phyloP scores from a whole-genome alignment of 495 filamentous ascomycete genomes.

The Polyplosphaeria fusca region DNA sequence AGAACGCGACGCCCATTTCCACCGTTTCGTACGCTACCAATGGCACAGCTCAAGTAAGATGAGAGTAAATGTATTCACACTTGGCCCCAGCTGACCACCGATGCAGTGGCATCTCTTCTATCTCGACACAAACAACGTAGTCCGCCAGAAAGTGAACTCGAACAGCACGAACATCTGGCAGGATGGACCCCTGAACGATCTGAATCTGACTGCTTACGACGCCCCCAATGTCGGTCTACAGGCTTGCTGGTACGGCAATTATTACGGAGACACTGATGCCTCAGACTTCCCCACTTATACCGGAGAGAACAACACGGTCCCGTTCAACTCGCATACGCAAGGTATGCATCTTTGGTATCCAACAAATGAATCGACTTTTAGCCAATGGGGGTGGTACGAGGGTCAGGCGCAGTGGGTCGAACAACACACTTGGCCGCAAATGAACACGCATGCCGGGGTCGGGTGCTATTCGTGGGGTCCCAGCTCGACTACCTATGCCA shows the following conservation, averaged over 20 bases:
- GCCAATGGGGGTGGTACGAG: conserved; percentile 38
- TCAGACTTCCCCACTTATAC: conserved; percentile 22
- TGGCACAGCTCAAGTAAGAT: conserved; percentile 27
- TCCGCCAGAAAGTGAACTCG: conserved; percentile 35
- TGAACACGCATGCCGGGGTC: conserved; percentile 41
- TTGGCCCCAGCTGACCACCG: not conserved
- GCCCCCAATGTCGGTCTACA: conserved; percentile 39
- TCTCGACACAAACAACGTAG: conserved; percentile 34
- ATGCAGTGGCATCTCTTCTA: conserved; percentile 39
- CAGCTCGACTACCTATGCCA: conserved; percentile 28
- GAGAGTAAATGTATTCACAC: not conserved
- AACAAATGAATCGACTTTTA: conserved; percentile 34
- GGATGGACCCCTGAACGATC: conserved; percentile 34
- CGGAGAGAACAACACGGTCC: conserved; percentile 23
- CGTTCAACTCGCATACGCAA: conserved; percentile 8
- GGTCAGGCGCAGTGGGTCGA: conserved; percentile 34
- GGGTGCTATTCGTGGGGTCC: conserved; percentile 37
- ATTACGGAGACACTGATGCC: conserved; percentile 39
- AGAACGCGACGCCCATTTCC: conserved; percentile 41
- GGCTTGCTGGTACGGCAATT: conserved; percentile 44
- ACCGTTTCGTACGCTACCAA: conserved; percentile 37
- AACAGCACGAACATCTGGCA: conserved; percentile 41
- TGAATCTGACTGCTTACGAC: conserved; percentile 37
- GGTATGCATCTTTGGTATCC: conserved; percentile 43
- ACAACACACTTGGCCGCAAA: conserved; percentile 32